These are phyloP conservation scores for Lodderomyces pseudojiufengensis DNA, from an alignment of 1,139 yeast species.

Conservation along the genomic window DNA sequence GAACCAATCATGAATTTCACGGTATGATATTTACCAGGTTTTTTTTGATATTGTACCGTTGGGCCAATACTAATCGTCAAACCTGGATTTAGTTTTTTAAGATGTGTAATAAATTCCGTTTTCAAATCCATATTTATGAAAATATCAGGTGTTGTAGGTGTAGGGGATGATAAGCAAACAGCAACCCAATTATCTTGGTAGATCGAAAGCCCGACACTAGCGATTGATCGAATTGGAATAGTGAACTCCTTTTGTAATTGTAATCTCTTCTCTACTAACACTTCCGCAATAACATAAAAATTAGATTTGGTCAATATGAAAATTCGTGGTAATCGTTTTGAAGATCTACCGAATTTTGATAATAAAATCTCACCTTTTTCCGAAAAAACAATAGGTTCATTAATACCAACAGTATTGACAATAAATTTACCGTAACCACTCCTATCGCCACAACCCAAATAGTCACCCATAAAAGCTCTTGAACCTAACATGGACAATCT, in stretches of 20 bases:
- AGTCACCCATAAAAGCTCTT: conserved; percentile 93
- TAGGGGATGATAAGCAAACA: conserved; percentile 51
- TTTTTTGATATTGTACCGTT: conserved; percentile 79
- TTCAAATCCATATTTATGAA: conserved; percentile 79
- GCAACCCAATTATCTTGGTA: conserved; percentile 95
- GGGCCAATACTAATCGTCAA: conserved; percentile 66
- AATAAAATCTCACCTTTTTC: conserved; percentile 74
- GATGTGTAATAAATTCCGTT: conserved; percentile 80
- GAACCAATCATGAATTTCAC: conserved; percentile 65
- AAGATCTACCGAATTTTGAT: conserved; percentile 90
- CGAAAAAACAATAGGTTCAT: conserved; percentile 73
- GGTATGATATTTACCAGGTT: conserved; percentile 76
- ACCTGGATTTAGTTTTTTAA: conserved; percentile 60
- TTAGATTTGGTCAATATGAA: conserved; percentile 62
- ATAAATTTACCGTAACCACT: conserved; percentile 70
- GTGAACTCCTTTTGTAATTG: conserved; percentile 62
- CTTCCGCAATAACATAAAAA: conserved; percentile 70
- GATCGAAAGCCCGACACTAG: conserved; percentile 64
- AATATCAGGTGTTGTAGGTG: conserved; percentile 66
- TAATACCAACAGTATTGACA: conserved; percentile 63
- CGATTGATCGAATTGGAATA: conserved; percentile 59
- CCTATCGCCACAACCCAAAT: conserved; percentile 75
- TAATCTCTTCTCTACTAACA: conserved; percentile 68
- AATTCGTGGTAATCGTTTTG: conserved; percentile 70
- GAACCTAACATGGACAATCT: conserved; percentile 83